Conservation (phyloP, 495 filamentous ascomycete genomes). For the Neurospora tetraspora region DNA sequence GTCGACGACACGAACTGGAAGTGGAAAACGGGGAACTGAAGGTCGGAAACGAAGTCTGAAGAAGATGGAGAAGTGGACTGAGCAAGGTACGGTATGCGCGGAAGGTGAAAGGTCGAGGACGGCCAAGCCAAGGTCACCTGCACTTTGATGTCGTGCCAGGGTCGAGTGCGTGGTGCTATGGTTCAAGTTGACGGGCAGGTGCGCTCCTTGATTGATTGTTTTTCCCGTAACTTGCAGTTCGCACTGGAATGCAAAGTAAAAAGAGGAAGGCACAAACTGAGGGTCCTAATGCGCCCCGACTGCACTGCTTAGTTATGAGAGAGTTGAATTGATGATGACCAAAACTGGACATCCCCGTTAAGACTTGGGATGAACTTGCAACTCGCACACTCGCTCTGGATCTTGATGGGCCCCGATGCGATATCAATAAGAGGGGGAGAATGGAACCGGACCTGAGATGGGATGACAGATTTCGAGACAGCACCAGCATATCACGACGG, state of each 20-base stretch:
- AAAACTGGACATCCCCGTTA: neutral
- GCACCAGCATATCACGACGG: neutral
- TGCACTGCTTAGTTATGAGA: no score
- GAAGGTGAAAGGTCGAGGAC: neutral
- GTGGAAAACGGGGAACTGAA: neutral
- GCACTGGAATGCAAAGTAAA: neutral
- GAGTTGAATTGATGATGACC: neutral
- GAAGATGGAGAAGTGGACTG: neutral
- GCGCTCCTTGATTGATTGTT: neutral
- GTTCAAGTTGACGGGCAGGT: neutral
- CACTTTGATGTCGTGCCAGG: neutral
- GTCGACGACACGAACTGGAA: neutral
- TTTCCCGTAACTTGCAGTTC: neutral
- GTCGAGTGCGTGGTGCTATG: neutral
- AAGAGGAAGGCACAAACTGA: neutral
- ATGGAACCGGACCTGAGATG: neutral
- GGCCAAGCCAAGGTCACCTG: neutral
- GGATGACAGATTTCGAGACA: neutral
- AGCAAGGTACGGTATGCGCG: neutral
- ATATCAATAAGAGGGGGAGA: neutral
- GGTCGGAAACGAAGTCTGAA: neutral
- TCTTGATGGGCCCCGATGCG: neutral
- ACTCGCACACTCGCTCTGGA: neutral
- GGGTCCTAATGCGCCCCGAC: neutral
- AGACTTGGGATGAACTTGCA: neutral